These are phyloP conservation scores for Dendrobium officinale DNA, from an alignment of 106 monocot species.

Conservation along the genomic window DNA sequence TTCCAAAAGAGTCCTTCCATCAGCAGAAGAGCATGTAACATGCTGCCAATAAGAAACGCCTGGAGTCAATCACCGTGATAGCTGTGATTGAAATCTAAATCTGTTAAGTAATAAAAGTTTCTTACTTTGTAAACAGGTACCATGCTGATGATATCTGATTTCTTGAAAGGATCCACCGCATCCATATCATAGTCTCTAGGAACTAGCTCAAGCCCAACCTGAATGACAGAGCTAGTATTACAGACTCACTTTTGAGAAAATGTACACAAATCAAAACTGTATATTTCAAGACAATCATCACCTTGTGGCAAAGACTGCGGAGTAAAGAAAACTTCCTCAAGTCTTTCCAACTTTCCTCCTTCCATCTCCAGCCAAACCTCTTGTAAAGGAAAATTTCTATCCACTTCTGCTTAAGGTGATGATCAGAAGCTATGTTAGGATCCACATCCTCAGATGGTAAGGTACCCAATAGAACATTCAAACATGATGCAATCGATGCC, in stretches of 20 bases:
- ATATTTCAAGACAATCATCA: slow-evolving; percentile 6
- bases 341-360: slow-evolving; percentile 43
- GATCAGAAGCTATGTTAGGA: slow-evolving; percentile 20
- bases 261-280: not conserved
- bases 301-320: slow-evolving; percentile 95
- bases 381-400: slow-evolving; percentile 52
- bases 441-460: slow-evolving; percentile 34
- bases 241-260: not conserved
- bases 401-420: slow-evolving; percentile 60
- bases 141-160: slow-evolving; percentile 85
- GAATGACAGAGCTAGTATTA: slow-evolving; percentile 6
- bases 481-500: slow-evolving; percentile 54
- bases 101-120: not conserved
- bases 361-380: slow-evolving; percentile 18
- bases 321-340: slow-evolving; percentile 82
- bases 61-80: not conserved
- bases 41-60: slow-evolving; percentile 45
- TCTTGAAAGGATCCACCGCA: slow-evolving; percentile 54
- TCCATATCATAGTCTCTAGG: slow-evolving; percentile 94
- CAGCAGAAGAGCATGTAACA: slow-evolving; percentile 91
- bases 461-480: slow-evolving; percentile 72
- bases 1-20: slow-evolving; percentile 87
- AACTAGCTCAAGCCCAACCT: slow-evolving; percentile 92
- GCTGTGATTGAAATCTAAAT: not conserved
- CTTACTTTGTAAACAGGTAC: slow-evolving; percentile 91